Base-by-base conservation (phyloP, 495 filamentous ascomycete species). In the Penicillium samsonianum region DNA sequence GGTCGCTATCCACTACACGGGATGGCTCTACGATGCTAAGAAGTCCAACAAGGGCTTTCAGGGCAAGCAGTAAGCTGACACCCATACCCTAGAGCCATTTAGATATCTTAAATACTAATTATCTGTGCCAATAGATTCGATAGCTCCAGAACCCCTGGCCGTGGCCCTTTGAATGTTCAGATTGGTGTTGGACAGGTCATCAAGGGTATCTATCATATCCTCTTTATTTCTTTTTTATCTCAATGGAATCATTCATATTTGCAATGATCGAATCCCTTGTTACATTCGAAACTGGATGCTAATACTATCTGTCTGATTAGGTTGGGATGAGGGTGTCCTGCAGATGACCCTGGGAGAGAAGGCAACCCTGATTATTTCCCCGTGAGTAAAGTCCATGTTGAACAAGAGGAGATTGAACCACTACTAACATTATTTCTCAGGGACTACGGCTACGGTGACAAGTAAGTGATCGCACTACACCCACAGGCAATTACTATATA, bases 281-380 rank as follows among this genome's bases (percentile, higher is more conserved):
- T 40, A 11, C 6, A n/a, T 31, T 20, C 1, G 6, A 31, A 14
- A 53, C 47, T 16, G 8, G 35, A 40, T 37, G 54, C 49, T 46
- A 22, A 41, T 11, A 31, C 11, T 20, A 20, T 33, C n/a, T 20
- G 20, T 33, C n/a, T 4, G 11, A 33, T 43, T 65, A 92, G 90
- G 91, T 44, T 96, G 91, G 91, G 91, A 96, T 59, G 85, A 92
- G 78, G 91, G 88, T 57, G 90, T 96, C 28, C 73, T 82, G 22
- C 76, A 83, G 58, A 93, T 96, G 89, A 86, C 79, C 60, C 75
- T 91, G 10, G 91, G 91, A 60, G 90, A 95, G 79, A 88, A 86
- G 72, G 85, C 89, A 23, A 86, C 85, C 17, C 74, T 96, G 58
- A 89, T 85, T 33, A 94, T 94, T 61, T 80, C 84, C 26, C 81